A percentile compares a stretch with the other conserved stretches of the same genome.
Conservation (phyloP, 805 yeast genomes). For the Monosporozyma aquatica region DNA sequence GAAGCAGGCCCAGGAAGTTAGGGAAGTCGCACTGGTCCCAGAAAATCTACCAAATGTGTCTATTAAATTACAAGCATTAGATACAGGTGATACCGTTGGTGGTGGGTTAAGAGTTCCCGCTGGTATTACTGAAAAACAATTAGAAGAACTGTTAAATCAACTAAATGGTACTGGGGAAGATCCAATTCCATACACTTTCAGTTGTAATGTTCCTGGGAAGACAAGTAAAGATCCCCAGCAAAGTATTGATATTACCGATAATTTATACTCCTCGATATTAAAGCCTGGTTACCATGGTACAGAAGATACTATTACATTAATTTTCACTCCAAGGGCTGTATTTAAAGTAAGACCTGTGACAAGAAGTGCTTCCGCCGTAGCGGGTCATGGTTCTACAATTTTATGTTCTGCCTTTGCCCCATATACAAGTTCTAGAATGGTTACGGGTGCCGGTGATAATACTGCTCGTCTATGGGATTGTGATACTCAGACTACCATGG, state of each 20-base stretch:
- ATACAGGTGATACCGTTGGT: constrained; percentile 79
- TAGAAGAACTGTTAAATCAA: constrained; percentile 80
- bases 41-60: constrained; percentile 77
- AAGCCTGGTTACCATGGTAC: constrained; percentile 83
- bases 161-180: constrained; percentile 63
- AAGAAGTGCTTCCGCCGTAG: constrained; percentile 80
- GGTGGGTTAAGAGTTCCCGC: constrained; percentile 90
- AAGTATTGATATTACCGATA: constrained; percentile 64
- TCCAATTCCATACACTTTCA: constrained; percentile 83
- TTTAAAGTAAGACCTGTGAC: constrained; percentile 90
- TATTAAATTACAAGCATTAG: constrained; percentile 85
- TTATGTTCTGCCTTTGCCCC: constrained; percentile 93
- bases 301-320: constrained; percentile 84
- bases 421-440: constrained; percentile 71
- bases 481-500: constrained; percentile 83
- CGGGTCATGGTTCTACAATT: constrained; percentile 93
- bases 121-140: constrained; percentile 69
- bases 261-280: constrained; percentile 69
- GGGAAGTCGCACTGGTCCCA: constrained; percentile 67
- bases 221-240: constrained; percentile 32
- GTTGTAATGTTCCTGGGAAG: constrained; percentile 45
- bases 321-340: constrained; percentile 90
- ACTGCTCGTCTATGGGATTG: constrained; percentile 97
- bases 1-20: constrained; percentile 71
- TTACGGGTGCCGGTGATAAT: constrained; percentile 92